phyloP scores from a whole-genome alignment of 1,284 basidiomycete genomes.

The Pseudozyma hubeiensis region DNA sequence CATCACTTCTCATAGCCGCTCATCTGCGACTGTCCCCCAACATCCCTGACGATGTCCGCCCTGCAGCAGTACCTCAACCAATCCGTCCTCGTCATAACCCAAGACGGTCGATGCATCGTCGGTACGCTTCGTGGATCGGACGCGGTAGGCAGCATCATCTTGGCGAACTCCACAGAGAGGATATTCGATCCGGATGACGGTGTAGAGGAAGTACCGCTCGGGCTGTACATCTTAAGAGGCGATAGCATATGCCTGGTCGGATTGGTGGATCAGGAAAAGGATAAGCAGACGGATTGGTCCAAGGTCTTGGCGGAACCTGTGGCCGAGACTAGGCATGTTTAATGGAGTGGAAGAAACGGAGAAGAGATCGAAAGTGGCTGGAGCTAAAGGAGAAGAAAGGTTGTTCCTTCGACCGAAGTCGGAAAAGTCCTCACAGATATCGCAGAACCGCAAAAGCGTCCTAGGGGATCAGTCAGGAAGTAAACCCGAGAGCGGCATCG shows the following conservation, averaged over 20 bases:
- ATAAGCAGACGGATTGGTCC: conserved; percentile 81
- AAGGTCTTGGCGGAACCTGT: conserved; percentile 88
- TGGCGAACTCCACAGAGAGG: conserved; percentile 60
- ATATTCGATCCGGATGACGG: conserved; percentile 76
- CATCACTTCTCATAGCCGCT: too few relatives aligned
- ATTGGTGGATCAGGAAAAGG: conserved; percentile 86
- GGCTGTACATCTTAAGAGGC: conserved; percentile 94
- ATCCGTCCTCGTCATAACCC: conserved; percentile 85
- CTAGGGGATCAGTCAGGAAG: too few relatives aligned
- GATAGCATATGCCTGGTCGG: conserved; percentile 95
- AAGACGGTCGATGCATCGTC: conserved; percentile 85
- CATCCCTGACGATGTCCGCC: conserved; percentile 22
- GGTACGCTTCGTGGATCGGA: conserved; percentile 63
- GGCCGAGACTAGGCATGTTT: conserved; percentile 69
- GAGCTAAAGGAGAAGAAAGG: too few relatives aligned
- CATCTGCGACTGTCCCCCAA: too few relatives aligned
- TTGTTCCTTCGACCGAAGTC: too few relatives aligned
- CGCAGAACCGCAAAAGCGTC: too few relatives aligned
- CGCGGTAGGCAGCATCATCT: conserved; percentile 59
- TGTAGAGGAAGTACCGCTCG: conserved; percentile 94
- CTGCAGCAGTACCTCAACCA: conserved; percentile 58
- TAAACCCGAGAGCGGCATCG: too few relatives aligned
- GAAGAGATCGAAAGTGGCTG: too few relatives aligned
- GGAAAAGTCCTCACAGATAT: too few relatives aligned
- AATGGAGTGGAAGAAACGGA: neutral